Evolutionary conservation across 495 filamentous ascomycete genomes (phyloP).

Genomic region (Hamigera avellanea): DNA sequence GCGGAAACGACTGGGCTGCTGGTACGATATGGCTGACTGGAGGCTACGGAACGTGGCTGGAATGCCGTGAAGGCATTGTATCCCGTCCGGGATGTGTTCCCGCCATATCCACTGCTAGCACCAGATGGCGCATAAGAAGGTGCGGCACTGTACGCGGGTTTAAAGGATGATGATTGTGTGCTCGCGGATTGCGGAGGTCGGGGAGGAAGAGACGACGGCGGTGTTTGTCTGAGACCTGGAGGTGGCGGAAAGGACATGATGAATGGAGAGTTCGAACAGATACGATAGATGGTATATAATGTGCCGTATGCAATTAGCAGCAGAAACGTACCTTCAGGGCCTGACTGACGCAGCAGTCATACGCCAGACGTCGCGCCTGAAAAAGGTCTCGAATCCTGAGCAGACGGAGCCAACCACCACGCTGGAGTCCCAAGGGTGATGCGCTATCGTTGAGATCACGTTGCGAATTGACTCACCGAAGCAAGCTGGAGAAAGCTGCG

Average conservation of each 20-base stretch:
- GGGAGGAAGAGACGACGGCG: conserved; percentile 65
- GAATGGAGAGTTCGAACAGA: conserved; percentile 50
- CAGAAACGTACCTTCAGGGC: conserved; percentile 52
- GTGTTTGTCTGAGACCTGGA: conserved; percentile 68
- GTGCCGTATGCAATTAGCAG: conserved; percentile 25
- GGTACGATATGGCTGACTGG: conserved; percentile 30
- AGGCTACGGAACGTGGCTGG: conserved; percentile 52
- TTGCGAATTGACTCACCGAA: no score
- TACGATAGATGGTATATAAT: conserved; percentile 13
- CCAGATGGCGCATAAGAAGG: conserved; percentile 25
- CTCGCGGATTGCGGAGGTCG: conserved; percentile 61
- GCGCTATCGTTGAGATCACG: no score
- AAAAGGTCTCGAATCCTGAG: conserved; percentile 5
- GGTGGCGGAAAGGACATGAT: conserved; percentile 92
- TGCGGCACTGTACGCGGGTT: conserved; percentile 43
- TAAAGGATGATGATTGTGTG: conserved; percentile 38
- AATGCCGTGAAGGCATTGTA: conserved; percentile 44
- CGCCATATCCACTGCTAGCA: conserved; percentile 23
- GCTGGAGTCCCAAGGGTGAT: no score
- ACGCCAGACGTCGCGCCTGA: conserved; percentile 28
- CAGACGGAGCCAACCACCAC: no score
- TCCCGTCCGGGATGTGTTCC: conserved; percentile 17
- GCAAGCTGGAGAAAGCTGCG: no score
- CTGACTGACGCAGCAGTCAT: conserved; percentile 27
- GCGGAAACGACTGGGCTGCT: conserved; percentile 32